phyloP scores from a whole-genome alignment of 768 basidiomycete species.

The Tubosaeta sp. region DNA sequence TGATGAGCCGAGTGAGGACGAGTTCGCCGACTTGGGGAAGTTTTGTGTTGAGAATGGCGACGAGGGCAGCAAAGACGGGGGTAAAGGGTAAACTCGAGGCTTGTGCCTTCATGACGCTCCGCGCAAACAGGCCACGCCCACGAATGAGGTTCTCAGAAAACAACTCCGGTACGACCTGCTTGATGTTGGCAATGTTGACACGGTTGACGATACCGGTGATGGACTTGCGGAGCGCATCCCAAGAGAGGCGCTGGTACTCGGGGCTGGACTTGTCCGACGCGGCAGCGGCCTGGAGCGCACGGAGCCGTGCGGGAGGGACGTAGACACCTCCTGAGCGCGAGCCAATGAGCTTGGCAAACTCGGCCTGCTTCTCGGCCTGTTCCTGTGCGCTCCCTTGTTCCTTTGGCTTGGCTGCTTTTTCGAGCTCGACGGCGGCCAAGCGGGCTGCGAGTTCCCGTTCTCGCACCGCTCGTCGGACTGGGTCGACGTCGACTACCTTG shows the following conservation, averaged over 20 bases:
- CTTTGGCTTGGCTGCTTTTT: slow-evolving; percentile 52
- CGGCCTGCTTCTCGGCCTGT: slow-evolving; percentile 67
- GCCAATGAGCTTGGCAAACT: slow-evolving; percentile 81
- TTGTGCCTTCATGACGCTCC: slow-evolving; percentile 98
- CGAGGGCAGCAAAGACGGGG: slow-evolving; percentile 91
- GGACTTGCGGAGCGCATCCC: slow-evolving; percentile 97
- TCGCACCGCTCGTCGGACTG: slow-evolving; percentile 67
- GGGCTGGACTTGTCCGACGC: slow-evolving; percentile 74
- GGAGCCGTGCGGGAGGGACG: slow-evolving; percentile 89
- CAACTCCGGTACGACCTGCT: slow-evolving; percentile 84
- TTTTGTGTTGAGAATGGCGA: slow-evolving; percentile 95
- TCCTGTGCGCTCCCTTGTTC: slow-evolving; percentile 43
- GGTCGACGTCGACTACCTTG: slow-evolving; percentile 69
- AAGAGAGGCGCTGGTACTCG: slow-evolving; percentile 93
- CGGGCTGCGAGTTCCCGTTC: slow-evolving; percentile 76
- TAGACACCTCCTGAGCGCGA: slow-evolving; percentile 93
- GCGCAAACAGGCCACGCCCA: slow-evolving; percentile 86
- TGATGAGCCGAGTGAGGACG: slow-evolving; percentile 81
- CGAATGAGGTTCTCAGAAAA: slow-evolving; percentile 93
- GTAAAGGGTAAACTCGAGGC: slow-evolving; percentile 96
- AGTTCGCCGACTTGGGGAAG: slow-evolving; percentile 95
- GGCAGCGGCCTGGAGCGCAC: slow-evolving; percentile 85
- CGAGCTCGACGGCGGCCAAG: slow-evolving; percentile 64
- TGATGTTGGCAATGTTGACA: slow-evolving; percentile 96
- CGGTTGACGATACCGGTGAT: slow-evolving; percentile 99